Base-by-base conservation (phyloP, 2,329 filamentous ascomycete species). In the Mollisia scopiformis region DNA sequence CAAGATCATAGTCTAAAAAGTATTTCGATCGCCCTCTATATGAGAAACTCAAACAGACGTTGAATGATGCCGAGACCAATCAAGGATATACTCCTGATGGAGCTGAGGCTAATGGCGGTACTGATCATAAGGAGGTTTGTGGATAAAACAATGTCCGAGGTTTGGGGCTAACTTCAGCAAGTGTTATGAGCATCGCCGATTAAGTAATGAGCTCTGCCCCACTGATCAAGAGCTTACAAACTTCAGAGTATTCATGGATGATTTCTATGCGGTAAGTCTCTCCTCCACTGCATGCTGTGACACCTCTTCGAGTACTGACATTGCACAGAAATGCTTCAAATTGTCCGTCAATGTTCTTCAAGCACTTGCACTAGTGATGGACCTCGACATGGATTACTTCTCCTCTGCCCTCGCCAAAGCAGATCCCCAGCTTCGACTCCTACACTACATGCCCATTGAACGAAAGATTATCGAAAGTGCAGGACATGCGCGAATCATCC, bases 371-470 rank as follows among this genome's bases (percentile, higher is more conserved):
- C 6, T 59, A 19, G 39, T 59, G 4, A 35, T 59, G 39, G 39
- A 59, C 7, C 49, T 59, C 13, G 49, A 53, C 33, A 21, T 47
- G 21, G 31, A 53, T 8, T 59, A 59, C 30, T 59, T 59, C 33
- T 30, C 46, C 21, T 51, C 55, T n/a, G 30, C 35, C 16, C 47
- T 58, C 33, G 23, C 31, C 19, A 30, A 33, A 21, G 57, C 57
- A 19, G 41, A 59, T 30, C 57, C 57, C 19, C 57, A 67, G 50
- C 47, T 66, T 31, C 58, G 59, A 30, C 57, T 62, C 21, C 23
- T 66, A 6, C 57, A 67, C 59, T 62, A 67, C 58, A 62, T 64
- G 63, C 61, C 63, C 14, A 57, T 66, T 31, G 10, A 55, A 21
- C 46, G 55, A 2, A 37, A 11, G 13, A 57, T 55, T 6, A 55